Evolutionary conservation across 257 asterid species (phyloP).

Genomic region (Cruciata laevipes): DNA sequence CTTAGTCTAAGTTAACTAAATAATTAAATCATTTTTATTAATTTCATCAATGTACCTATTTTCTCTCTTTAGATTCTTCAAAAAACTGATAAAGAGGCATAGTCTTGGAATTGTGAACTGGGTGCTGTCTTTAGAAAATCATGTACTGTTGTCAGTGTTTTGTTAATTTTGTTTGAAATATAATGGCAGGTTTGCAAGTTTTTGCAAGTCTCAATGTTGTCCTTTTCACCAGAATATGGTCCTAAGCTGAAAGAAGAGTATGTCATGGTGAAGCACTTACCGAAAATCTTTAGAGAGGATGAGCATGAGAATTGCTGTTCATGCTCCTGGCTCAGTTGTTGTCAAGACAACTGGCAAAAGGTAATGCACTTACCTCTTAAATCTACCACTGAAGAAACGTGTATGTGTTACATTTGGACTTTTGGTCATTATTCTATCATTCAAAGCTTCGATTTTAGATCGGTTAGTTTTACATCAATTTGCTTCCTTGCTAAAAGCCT

Average conservation of each 20-base stretch:
- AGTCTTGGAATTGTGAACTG: background rate
- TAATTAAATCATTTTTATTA: slow-evolving; percentile 1
- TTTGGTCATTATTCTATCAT: background rate
- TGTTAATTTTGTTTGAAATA: slow-evolving; percentile 2
- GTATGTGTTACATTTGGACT: background rate
- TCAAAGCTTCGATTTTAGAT: background rate
- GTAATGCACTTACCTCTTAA: slow-evolving; percentile 35
- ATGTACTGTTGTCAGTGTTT: background rate
- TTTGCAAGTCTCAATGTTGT: slow-evolving; percentile 88
- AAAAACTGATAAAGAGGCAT: background rate
- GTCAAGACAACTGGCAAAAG: slow-evolving; percentile 72
- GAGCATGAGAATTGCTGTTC: slow-evolving; percentile 45
- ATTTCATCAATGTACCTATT: background rate
- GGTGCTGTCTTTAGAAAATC: background rate
- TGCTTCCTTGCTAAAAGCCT: too few relatives aligned
- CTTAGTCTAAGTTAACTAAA: background rate
- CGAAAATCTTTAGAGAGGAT: slow-evolving; percentile 41
- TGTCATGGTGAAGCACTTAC: slow-evolving; percentile 67
- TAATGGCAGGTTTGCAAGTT: slow-evolving; percentile 75
- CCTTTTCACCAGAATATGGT: slow-evolving; percentile 79
- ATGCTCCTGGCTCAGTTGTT: slow-evolving; percentile 55
- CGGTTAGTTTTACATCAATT: background rate
- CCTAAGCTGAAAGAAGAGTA: slow-evolving; percentile 92
- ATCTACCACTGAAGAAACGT: slow-evolving; percentile 10
- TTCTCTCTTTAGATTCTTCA: background rate